These are phyloP conservation scores for Metschnikowia cubensis DNA, from an alignment of 805 yeast species.

Conservation along the genomic window DNA sequence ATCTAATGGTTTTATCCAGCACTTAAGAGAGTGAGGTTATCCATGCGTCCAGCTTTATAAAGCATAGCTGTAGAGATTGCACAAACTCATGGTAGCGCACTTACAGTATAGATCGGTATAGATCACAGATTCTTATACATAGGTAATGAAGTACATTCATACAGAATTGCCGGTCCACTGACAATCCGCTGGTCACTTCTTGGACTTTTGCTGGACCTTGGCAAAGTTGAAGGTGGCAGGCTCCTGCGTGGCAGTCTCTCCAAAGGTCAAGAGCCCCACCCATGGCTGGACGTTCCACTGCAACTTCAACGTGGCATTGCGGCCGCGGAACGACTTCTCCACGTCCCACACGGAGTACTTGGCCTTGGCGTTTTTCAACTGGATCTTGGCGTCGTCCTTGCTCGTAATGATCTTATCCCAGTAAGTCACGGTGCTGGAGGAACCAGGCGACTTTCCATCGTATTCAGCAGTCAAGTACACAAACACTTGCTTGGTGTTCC, in stretches of 20 bases:
- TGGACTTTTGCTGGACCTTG: slow-evolving; percentile 14
- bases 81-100: too few species aligned
- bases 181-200: background rate
- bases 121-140: too few species aligned
- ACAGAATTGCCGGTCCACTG: too few species aligned
- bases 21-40: too few species aligned
- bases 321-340: slow-evolving; percentile 53
- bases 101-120: too few species aligned
- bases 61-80: too few species aligned
- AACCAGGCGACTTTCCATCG: slow-evolving; percentile 42
- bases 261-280: slow-evolving; percentile 75
- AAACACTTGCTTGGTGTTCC: slow-evolving; percentile 97
- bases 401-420: slow-evolving; percentile 83
- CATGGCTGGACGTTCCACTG: slow-evolving; percentile 94
- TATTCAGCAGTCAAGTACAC: slow-evolving; percentile 87
- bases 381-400: slow-evolving; percentile 55
- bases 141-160: too few species aligned
- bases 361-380: slow-evolving; percentile 50
- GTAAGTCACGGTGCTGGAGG: slow-evolving; percentile 68
- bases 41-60: too few species aligned
- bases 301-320: slow-evolving; percentile 63
- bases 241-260: slow-evolving; percentile 39
- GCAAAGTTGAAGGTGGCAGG: slow-evolving; percentile 29
- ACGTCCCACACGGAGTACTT: slow-evolving; percentile 89
- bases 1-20: too few species aligned